Percentiles rank a stretch among this genome's conserved stretches.
These are phyloP conservation scores for Diplocarpon rosae DNA, from an alignment of 2,329 filamentous ascomycete species.

Conservation along the genomic window DNA sequence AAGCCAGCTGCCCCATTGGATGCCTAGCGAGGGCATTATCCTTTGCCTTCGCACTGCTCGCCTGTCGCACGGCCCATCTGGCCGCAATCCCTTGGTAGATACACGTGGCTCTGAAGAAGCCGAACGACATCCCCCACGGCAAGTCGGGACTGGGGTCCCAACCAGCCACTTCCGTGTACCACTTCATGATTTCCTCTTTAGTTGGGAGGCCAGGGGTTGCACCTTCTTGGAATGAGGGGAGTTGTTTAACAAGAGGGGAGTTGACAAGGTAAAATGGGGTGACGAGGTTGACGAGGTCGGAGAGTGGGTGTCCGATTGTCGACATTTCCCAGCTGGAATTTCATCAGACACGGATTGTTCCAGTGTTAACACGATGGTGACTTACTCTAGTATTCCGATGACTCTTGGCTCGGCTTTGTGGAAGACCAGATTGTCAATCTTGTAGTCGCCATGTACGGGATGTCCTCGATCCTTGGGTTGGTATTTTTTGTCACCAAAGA, in stretches of 20 bases:
- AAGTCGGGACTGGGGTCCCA: slow-evolving; percentile 59
- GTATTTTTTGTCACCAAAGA: slow-evolving; percentile 57
- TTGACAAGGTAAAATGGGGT: slow-evolving; percentile 32
- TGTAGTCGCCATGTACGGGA: slow-evolving; percentile 92
- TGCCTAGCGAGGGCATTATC: slow-evolving; percentile 59
- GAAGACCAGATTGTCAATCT: slow-evolving; percentile 85
- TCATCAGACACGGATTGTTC: background rate
- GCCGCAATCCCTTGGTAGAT: slow-evolving; percentile 87
- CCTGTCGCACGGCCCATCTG: slow-evolving; percentile 72
- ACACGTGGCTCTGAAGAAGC: slow-evolving; percentile 47
- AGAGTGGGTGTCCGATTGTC: slow-evolving; percentile 90
- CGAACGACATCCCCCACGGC: slow-evolving; percentile 51
- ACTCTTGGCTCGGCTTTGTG: slow-evolving; percentile 80
- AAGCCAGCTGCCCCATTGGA: slow-evolving; percentile 68
- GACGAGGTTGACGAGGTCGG: slow-evolving; percentile 75
- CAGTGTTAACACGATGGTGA: slow-evolving; percentile 7
- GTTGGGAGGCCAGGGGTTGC: slow-evolving; percentile 42
- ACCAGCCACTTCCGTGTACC: slow-evolving; percentile 58
- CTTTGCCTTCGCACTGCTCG: slow-evolving; percentile 73
- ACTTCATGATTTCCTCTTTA: slow-evolving; percentile 45
- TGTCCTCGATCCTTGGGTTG: slow-evolving; percentile 70
- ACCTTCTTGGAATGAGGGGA: slow-evolving; percentile 31
- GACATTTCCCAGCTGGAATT: slow-evolving; percentile 80
- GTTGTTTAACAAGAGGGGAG: slow-evolving; percentile 27
- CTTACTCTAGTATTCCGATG: slow-evolving; percentile 80